These are phyloP conservation scores for Fusarium marasasianum DNA, from an alignment of 2,329 filamentous ascomycete genomes.

Conservation along the genomic window DNA sequence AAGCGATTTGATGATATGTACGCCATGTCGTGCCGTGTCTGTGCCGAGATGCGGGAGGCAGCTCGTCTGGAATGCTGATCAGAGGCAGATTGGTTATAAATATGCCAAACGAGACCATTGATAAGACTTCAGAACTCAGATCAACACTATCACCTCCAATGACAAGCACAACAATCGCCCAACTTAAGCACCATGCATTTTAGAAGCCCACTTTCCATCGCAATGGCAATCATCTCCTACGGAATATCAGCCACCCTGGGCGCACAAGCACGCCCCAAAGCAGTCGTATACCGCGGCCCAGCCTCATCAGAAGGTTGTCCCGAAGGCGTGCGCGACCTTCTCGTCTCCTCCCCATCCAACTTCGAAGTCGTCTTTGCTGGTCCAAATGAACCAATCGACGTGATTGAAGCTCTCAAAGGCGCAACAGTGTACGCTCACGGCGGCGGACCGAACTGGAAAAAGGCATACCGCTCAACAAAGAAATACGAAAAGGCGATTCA, in stretches of 20 bases:
- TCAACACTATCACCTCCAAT: rapidly evolving
- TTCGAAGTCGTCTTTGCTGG: constrained; percentile 2
- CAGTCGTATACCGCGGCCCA: constrained; percentile 9
- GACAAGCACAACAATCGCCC: no score
- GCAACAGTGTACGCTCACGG: not conserved
- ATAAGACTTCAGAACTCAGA: not conserved
- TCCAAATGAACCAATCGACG: not conserved
- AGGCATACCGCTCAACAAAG: constrained; percentile 1
- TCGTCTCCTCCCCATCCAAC: not conserved
- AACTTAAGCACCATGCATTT: not conserved
- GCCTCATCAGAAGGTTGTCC: constrained; percentile 4
- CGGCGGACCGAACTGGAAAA: not conserved
- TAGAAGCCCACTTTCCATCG: not conserved
- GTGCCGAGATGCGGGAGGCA: not conserved
- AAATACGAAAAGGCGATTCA: not conserved
- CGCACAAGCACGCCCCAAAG: not conserved
- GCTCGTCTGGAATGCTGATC: not conserved
- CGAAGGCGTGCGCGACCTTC: not conserved
- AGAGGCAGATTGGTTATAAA: not conserved
- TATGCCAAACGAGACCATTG: not conserved
- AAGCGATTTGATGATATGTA: not conserved
- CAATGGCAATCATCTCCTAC: not conserved
- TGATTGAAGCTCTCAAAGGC: not conserved
- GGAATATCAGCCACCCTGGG: not conserved
- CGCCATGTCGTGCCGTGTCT: not conserved